phyloP scores from a whole-genome alignment of 2,329 filamentous ascomycete species.

The Pleurostoma richardsiae region DNA sequence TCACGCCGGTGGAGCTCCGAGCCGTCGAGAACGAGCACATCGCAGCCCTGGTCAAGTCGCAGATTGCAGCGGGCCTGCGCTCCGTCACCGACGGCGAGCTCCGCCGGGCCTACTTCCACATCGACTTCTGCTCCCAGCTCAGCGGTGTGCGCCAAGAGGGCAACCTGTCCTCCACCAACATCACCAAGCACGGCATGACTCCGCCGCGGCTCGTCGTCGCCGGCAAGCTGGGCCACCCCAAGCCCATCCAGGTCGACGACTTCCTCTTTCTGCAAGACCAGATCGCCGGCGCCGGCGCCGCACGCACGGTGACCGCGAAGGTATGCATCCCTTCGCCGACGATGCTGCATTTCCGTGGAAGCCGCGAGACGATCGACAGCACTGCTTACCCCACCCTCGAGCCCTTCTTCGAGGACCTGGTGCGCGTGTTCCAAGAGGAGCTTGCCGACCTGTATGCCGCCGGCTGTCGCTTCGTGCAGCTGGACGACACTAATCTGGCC shows the following conservation, averaged over 20 bases:
- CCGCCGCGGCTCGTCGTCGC: slow-evolving; percentile 50
- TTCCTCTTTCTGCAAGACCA: slow-evolving; percentile 46
- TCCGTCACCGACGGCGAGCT: slow-evolving; percentile 53
- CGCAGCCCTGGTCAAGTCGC: slow-evolving; percentile 38
- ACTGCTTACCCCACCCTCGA: slow-evolving; percentile 49
- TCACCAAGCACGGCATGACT: slow-evolving; percentile 41
- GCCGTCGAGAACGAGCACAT: slow-evolving; percentile 46
- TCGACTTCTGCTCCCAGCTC: slow-evolving; percentile 52
- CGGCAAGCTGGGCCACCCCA: slow-evolving; percentile 47
- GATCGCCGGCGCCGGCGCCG: slow-evolving; percentile 27
- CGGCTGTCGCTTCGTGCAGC: slow-evolving; percentile 51
- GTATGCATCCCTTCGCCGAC: slow-evolving; percentile 54
- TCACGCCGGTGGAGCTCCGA: slow-evolving; percentile 37
- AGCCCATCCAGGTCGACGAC: slow-evolving; percentile 51
- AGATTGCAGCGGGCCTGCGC: slow-evolving; percentile 41
- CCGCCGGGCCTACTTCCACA: slow-evolving; percentile 52
- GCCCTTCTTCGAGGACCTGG: slow-evolving; percentile 50
- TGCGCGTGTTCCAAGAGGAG: slow-evolving; percentile 50
- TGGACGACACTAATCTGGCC: slow-evolving; percentile 56
- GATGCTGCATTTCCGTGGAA: slow-evolving; percentile 57
- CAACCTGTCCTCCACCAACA: slow-evolving; percentile 31
- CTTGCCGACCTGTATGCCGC: slow-evolving; percentile 45
- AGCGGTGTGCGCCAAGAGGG: slow-evolving; percentile 48
- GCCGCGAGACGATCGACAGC: slow-evolving; percentile 45
- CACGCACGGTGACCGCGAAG: slow-evolving; percentile 37